Evolutionary conservation across 2,329 filamentous ascomycete genomes (phyloP).

Genomic region (Amylocarpus encephaloides): DNA sequence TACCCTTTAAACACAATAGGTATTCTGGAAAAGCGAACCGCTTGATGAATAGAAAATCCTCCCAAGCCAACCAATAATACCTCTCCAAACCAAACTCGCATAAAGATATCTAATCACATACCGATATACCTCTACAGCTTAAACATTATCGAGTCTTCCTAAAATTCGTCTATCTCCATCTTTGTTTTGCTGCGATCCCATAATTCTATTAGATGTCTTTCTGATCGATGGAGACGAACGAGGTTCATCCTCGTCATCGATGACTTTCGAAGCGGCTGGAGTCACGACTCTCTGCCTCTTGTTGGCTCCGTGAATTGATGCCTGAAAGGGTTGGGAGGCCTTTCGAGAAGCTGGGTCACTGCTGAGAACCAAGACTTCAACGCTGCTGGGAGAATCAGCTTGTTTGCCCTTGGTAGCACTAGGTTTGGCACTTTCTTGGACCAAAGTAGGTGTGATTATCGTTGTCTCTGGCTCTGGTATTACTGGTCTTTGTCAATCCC

Average conservation of each 20-base stretch:
- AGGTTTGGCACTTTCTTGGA: neutral
- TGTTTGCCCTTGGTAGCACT: constrained; percentile 22
- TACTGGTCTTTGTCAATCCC: neutral
- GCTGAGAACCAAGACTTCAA: neutral
- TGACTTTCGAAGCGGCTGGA: constrained; percentile 39
- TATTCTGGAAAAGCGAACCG: too few relatives aligned
- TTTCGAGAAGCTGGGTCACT: constrained; percentile 16
- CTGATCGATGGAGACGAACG: constrained; percentile 26
- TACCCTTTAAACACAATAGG: too few relatives aligned
- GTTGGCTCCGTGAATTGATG: constrained; percentile 16
- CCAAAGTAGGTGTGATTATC: neutral
- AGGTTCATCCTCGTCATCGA: constrained; percentile 44
- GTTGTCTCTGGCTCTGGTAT: neutral
- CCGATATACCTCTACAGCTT: too few relatives aligned
- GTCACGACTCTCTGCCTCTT: constrained; percentile 45
- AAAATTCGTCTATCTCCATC: too few relatives aligned
- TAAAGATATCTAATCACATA: too few relatives aligned
- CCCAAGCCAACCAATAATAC: too few relatives aligned
- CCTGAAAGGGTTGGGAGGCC: constrained; percentile 2
- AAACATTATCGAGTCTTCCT: too few relatives aligned
- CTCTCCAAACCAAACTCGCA: too few relatives aligned
- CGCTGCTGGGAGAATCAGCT: constrained; percentile 14
- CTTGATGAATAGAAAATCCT: too few relatives aligned
- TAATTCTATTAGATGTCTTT: constrained; percentile 17
- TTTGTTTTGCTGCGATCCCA: too few relatives aligned